Conservation (phyloP, 2,329 filamentous ascomycete genomes). For the Fonsecaea pedrosoi region DNA sequence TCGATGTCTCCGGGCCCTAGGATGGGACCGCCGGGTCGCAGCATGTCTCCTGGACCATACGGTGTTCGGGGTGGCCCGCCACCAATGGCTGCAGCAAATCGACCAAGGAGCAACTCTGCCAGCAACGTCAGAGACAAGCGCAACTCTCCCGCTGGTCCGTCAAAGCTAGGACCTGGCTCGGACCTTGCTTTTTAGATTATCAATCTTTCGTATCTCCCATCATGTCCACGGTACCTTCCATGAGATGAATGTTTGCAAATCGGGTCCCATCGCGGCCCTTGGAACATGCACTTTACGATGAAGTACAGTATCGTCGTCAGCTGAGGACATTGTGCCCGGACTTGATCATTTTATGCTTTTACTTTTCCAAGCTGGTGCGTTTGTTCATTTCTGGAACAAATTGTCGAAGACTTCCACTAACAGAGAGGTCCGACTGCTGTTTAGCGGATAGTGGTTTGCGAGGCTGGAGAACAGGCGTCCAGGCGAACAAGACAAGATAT, state of each 20-base stretch:
- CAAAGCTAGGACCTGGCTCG: slow-evolving; percentile 36
- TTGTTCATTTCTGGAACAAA: slow-evolving; percentile 9
- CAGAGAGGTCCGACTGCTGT: slow-evolving; percentile 9
- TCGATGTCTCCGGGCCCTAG: slow-evolving; percentile 58
- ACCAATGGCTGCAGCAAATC: slow-evolving; percentile 49
- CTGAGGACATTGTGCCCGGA: slow-evolving; percentile 10
- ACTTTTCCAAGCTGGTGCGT: slow-evolving; percentile 8
- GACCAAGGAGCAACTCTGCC: slow-evolving; percentile 54
- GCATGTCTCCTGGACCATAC: slow-evolving; percentile 55
- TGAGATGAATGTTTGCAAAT: background rate
- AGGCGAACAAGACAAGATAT: slow-evolving; percentile 14
- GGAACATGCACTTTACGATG: slow-evolving; percentile 17
- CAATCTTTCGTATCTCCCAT: background rate
- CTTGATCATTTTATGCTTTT: slow-evolving; percentile 9
- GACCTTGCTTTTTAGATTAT: slow-evolving; percentile 33
- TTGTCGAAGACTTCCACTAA: slow-evolving; percentile 2
- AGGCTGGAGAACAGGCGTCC: slow-evolving; percentile 9
- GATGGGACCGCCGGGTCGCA: slow-evolving; percentile 50
- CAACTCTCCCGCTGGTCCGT: slow-evolving; percentile 45
- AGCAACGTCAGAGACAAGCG: slow-evolving; percentile 50
- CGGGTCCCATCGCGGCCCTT: slow-evolving; percentile 2
- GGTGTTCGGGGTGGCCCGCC: slow-evolving; percentile 50
- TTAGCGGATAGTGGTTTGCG: slow-evolving; percentile 11
- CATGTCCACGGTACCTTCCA: background rate
- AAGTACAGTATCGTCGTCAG: slow-evolving; percentile 5